Percentiles rank a stretch among this genome's conserved stretches.
phyloP scores from a whole-genome alignment of 108 stramenopile genomes.

The Schizochytrium sp. region DNA sequence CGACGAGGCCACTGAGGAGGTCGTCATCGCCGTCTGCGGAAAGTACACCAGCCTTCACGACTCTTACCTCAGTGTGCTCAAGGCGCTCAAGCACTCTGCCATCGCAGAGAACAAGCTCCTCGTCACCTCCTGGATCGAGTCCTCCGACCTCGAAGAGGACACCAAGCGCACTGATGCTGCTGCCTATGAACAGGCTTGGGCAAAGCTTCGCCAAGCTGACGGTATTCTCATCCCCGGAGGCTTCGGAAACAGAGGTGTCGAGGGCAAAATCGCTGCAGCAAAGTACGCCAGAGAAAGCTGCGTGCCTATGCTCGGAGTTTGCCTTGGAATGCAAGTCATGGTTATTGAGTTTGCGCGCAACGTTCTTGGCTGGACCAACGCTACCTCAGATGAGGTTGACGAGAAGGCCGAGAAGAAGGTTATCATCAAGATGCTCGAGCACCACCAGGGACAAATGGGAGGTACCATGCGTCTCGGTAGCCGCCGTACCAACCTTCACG shows the following conservation, averaged over 20 bases:
- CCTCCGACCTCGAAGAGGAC: slow-evolving; percentile 84
- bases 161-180: slow-evolving; percentile 58
- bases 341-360: slow-evolving; percentile 96
- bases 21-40: slow-evolving; percentile 93
- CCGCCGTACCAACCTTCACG: slow-evolving; percentile 83
- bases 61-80: slow-evolving; percentile 94
- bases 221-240: slow-evolving; percentile 95
- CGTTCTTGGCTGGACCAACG: slow-evolving; percentile 83
- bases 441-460: slow-evolving; percentile 94
- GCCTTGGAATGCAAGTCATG: slow-evolving; percentile 96
- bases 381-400: slow-evolving; percentile 95
- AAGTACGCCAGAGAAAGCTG: slow-evolving; percentile 86
- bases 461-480: slow-evolving; percentile 98
- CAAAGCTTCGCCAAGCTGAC: slow-evolving; percentile 79
- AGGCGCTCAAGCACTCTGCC: slow-evolving; percentile 94
- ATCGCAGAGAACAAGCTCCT: slow-evolving; percentile 88
- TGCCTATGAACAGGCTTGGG: slow-evolving; percentile 82
- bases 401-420: slow-evolving; percentile 82
- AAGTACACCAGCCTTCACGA: slow-evolving; percentile 96
- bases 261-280: slow-evolving; percentile 91
- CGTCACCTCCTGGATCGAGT: slow-evolving; percentile 94
- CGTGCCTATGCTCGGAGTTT: slow-evolving; percentile 93
- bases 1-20: slow-evolving; percentile 78
- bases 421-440: slow-evolving; percentile 99
- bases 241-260: slow-evolving; percentile 90